Percentiles rank a stretch among this genome's conserved stretches.
Conservation (phyloP, 2,329 filamentous ascomycete genomes). For the Exophiala lecanii-corni region DNA sequence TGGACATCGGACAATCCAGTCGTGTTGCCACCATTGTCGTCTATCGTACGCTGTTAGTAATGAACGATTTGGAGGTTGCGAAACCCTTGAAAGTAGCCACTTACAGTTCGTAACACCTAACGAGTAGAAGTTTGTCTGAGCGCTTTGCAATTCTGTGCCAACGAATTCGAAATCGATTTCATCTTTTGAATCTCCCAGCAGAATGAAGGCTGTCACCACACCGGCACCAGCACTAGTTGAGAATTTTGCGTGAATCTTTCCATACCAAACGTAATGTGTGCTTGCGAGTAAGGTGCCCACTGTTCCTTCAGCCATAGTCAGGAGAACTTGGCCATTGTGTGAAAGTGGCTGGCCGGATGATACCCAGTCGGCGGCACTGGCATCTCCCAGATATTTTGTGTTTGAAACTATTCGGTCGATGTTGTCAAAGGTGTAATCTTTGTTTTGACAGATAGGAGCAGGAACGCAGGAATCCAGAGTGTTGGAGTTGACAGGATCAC, state of each 20-base stretch:
- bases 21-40: slow-evolving; percentile 71
- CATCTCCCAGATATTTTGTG: slow-evolving; percentile 79
- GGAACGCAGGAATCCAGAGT: slow-evolving; percentile 80
- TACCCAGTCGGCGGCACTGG: slow-evolving; percentile 79
- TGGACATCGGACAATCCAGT: slow-evolving; percentile 62
- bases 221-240: slow-evolving; percentile 79
- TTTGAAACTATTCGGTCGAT: slow-evolving; percentile 68
- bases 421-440: slow-evolving; percentile 67
- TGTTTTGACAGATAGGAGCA: slow-evolving; percentile 72
- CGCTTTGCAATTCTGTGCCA: slow-evolving; percentile 68
- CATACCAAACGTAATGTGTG: slow-evolving; percentile 94
- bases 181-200: slow-evolving; percentile 92
- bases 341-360: slow-evolving; percentile 69
- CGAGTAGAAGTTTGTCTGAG: slow-evolving; percentile 96
- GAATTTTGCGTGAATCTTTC: slow-evolving; percentile 78
- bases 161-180: slow-evolving; percentile 98
- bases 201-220: slow-evolving; percentile 95
- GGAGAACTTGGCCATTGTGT: slow-evolving; percentile 63
- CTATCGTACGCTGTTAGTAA: slow-evolving; percentile 40
- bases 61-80: neutral
- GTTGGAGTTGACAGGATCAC: slow-evolving; percentile 81
- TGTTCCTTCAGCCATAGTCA: slow-evolving; percentile 84
- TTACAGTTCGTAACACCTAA: slow-evolving; percentile 88
- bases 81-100: slow-evolving; percentile 32
- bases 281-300: slow-evolving; percentile 82